A percentile compares a stretch with the other conserved stretches of the same genome.
Conservation (phyloP, 305 asterid genomes). For the Fraxinus sp. region DNA sequence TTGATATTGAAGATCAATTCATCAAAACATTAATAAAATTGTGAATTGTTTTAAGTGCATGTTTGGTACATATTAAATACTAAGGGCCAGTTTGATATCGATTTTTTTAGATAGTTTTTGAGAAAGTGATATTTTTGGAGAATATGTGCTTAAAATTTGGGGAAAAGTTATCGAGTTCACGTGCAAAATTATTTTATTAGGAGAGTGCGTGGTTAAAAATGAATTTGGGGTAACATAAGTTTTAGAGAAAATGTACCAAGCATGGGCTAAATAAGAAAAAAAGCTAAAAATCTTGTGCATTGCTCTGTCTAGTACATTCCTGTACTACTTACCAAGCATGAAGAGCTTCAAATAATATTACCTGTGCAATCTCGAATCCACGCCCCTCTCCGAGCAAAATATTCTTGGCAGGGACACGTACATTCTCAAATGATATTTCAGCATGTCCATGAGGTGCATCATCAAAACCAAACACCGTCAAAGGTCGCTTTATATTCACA, state of each 20-base stretch:
- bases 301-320: background rate
- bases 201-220: too few relatives aligned
- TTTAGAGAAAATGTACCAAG: background rate
- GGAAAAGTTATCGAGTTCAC: background rate
- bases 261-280: background rate
- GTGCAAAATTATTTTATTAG: background rate
- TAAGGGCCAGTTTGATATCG: background rate
- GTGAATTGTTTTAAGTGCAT: background rate
- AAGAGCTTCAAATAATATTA: constrained; percentile 20
- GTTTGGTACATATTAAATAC: background rate
- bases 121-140: background rate
- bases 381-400: constrained; percentile 93
- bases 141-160: too few relatives aligned
- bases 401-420: constrained; percentile 60
- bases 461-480: constrained; percentile 86
- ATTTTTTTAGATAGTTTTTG: too few relatives aligned
- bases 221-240: background rate
- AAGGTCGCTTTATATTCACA: constrained; percentile 68
- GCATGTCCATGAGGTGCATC: constrained; percentile 99
- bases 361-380: constrained; percentile 99
- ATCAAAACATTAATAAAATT: background rate
- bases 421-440: constrained; percentile 74
- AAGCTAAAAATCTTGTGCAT: background rate
- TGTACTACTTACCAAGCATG: background rate
- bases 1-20: background rate